Evolutionary conservation across 225 moss, liverwort and hornwort genomes (phyloP).

Genomic region (Rhytidiadelphus loreus): DNA sequence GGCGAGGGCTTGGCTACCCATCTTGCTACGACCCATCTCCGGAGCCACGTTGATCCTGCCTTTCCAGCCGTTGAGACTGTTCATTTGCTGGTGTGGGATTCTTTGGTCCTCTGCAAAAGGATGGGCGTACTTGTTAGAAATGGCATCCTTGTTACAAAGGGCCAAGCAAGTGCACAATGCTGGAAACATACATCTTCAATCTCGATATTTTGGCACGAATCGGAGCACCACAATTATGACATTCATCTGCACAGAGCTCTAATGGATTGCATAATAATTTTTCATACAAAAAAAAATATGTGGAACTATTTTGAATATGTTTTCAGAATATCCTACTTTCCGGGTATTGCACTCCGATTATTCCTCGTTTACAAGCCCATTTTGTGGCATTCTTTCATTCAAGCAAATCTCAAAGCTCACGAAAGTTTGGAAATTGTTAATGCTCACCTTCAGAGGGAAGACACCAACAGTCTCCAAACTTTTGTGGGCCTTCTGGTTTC

Average conservation of each 20-base stretch:
- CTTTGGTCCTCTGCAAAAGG: background rate
- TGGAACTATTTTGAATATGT: background rate
- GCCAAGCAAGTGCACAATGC: background rate
- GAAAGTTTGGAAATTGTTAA: background rate
- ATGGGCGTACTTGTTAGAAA: background rate
- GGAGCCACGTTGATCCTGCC: conserved; percentile 29
- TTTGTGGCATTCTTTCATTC: background rate
- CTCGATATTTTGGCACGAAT: background rate
- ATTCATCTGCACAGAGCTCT: background rate
- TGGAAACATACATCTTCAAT: background rate
- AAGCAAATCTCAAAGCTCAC: background rate
- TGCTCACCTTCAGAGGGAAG: background rate
- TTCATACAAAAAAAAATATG: background rate
- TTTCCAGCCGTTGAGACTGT: background rate
- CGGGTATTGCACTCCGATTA: background rate
- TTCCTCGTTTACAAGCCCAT: background rate
- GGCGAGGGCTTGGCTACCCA: conserved; percentile 1
- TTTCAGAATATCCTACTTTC: background rate
- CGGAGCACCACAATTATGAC: background rate
- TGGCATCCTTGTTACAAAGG: background rate
- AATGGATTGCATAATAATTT: background rate
- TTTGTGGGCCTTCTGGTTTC: background rate
- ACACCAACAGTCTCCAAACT: background rate
- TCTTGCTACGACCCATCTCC: conserved; percentile 13
- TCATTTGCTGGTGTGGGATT: background rate